These are phyloP conservation scores for Pyrenophora graminea DNA, from an alignment of 2,329 filamentous ascomycete genomes.

Conservation along the genomic window DNA sequence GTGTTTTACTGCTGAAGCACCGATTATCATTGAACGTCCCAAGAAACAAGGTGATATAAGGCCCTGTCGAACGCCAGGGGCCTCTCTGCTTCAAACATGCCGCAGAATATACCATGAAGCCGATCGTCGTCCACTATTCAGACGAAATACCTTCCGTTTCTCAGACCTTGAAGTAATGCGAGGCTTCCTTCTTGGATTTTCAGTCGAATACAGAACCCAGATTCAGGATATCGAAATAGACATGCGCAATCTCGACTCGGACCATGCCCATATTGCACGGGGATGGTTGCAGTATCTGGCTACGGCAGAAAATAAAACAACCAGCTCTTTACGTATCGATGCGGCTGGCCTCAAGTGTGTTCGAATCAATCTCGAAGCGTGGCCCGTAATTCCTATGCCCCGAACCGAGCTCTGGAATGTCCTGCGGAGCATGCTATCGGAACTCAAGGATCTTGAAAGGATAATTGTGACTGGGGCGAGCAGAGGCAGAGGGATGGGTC, in stretches of 20 bases:
- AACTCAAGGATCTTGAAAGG: conserved; percentile 36
- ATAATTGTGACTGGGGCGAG: conserved; percentile 41
- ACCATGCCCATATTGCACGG: conserved; percentile 27
- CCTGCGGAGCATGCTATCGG: conserved; percentile 33
- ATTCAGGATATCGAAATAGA: conserved; percentile 46
- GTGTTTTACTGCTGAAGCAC: conserved; percentile 30
- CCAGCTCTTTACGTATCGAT: conserved; percentile 32
- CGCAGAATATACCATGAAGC: conserved; percentile 41
- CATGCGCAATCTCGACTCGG: conserved; percentile 34
- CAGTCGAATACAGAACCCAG: conserved; percentile 20
- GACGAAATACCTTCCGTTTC: conserved; percentile 46
- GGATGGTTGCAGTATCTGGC: conserved; percentile 47
- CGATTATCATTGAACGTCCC: conserved; percentile 21
- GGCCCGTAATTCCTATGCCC: conserved; percentile 38
- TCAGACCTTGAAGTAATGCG: conserved; percentile 36
- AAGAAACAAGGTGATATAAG: neutral
- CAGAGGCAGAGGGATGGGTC: conserved; percentile 37
- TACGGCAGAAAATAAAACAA: conserved; percentile 20
- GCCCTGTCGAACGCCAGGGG: conserved; percentile 15
- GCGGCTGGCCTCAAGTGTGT: conserved; percentile 40
- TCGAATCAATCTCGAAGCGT: conserved; percentile 43
- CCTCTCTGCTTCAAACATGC: conserved; percentile 44
- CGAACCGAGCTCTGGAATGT: conserved; percentile 40
- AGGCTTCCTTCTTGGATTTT: conserved; percentile 35
- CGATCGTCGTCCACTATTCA: conserved; percentile 37